phyloP scores from a whole-genome alignment of 106 monocot genomes.

The Acorus calamus region DNA sequence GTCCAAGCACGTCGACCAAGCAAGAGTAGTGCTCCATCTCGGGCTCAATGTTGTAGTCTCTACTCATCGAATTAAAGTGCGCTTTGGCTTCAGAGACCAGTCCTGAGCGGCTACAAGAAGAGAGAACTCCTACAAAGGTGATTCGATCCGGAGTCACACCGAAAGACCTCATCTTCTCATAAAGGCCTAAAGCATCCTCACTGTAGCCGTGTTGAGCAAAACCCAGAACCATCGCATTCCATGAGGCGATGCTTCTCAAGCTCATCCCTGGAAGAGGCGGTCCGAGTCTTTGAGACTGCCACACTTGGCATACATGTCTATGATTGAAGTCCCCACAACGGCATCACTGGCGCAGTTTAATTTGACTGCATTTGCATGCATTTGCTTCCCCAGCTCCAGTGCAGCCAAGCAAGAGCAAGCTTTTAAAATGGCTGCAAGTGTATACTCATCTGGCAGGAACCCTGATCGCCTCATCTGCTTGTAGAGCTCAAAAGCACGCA shows the following conservation, averaged over 20 bases:
- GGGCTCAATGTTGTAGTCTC: conserved; percentile 39
- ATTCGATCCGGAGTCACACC: conserved; percentile 55
- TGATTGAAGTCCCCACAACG: conserved; percentile 47
- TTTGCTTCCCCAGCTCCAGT: conserved; percentile 45
- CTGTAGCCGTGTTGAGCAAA: conserved; percentile 65
- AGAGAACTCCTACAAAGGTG: conserved; percentile 57
- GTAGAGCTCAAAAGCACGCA: conserved; percentile 36
- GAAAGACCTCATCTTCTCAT: conserved; percentile 26
- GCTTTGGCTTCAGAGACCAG: conserved; percentile 45
- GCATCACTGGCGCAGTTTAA: conserved; percentile 30
- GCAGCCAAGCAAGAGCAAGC: conserved; percentile 59
- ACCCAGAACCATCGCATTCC: conserved; percentile 63
- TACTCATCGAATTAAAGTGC: conserved; percentile 45
- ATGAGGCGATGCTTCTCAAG: conserved; percentile 33
- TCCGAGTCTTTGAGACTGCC: conserved; percentile 56
- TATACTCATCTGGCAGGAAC: conserved; percentile 41
- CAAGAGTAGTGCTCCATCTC: conserved; percentile 73
- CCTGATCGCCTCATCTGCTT: conserved; percentile 40
- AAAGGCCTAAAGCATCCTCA: conserved; percentile 34
- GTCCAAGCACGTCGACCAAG: conserved; percentile 56
- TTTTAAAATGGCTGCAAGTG: conserved; percentile 41
- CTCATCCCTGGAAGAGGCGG: conserved; percentile 34
- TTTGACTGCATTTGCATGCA: conserved; percentile 57
- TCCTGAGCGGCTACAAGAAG: conserved; percentile 78
- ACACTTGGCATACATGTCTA: conserved; percentile 87